Evolutionary conservation across 768 basidiomycete genomes (phyloP).

Genomic region (Tricholoma hemisulphureum): DNA sequence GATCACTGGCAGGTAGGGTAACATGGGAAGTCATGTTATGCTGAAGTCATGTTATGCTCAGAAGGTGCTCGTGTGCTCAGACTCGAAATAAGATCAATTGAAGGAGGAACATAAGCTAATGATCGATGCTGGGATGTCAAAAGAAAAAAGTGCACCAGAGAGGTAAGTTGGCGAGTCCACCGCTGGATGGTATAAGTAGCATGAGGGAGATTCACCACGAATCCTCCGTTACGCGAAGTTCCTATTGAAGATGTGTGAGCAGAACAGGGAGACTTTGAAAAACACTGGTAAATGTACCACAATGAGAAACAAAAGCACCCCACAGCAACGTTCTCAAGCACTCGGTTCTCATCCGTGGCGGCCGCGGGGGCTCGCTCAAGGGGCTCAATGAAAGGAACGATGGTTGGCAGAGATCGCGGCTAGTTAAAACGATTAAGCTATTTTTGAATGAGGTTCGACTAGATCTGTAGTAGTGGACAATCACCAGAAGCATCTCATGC

Average conservation of each 20-base stretch:
- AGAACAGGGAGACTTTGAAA: background rate
- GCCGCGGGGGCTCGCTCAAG: background rate
- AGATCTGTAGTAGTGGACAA: background rate
- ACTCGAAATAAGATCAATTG: too few relatives aligned
- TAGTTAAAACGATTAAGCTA: background rate
- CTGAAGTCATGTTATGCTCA: too few relatives aligned
- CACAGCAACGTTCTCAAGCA: background rate
- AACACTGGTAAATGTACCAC: background rate
- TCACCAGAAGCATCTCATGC: background rate
- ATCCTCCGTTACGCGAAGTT: background rate
- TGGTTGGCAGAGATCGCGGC: background rate
- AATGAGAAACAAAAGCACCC: background rate
- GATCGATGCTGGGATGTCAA: too few relatives aligned
- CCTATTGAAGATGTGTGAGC: background rate
- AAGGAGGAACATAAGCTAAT: too few relatives aligned
- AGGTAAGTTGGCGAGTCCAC: too few relatives aligned
- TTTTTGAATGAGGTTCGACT: background rate
- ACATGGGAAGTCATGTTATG: too few relatives aligned
- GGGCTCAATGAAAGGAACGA: background rate
- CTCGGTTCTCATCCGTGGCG: background rate
- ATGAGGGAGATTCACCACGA: background rate
- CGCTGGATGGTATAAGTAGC: too few relatives aligned
- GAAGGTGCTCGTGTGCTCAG: too few relatives aligned
- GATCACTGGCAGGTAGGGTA: too few relatives aligned
- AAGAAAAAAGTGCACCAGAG: too few relatives aligned